Conservation (phyloP, 2,329 filamentous ascomycete genomes). For the Penicillium verrucosum region DNA sequence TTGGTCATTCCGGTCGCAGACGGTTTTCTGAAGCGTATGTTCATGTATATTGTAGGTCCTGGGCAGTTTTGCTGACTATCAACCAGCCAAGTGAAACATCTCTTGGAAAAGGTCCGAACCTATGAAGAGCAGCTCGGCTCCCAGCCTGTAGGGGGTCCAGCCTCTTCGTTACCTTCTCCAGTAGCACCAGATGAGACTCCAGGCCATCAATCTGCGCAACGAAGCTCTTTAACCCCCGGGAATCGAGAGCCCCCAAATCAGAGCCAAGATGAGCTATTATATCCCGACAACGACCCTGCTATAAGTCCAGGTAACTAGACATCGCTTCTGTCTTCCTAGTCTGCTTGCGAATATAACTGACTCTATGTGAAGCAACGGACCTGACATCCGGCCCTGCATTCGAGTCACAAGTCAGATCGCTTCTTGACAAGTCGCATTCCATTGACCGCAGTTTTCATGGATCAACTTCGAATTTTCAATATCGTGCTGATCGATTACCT, state of each 20-base stretch:
- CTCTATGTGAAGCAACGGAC: slow-evolving; percentile 17
- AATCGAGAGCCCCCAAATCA: not conserved
- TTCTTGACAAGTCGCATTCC: slow-evolving; percentile 12
- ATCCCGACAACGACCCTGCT: slow-evolving; percentile 1
- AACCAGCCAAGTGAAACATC: slow-evolving; percentile 9
- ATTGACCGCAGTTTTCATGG: not conserved
- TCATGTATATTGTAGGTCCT: not conserved
- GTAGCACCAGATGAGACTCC: not conserved
- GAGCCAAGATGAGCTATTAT: not conserved
- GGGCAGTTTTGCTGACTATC: not conserved
- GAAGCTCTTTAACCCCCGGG: not conserved
- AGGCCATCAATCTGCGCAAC: not conserved
- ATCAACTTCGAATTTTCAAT: not conserved
- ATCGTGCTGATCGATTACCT: not conserved
- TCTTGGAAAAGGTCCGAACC: slow-evolving; percentile 14
- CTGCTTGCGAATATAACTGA: not conserved
- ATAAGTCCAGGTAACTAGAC: slow-evolving; percentile 14
- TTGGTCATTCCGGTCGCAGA: slow-evolving; percentile 14
- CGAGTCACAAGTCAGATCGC: slow-evolving; percentile 19
- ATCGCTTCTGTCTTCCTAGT: not conserved
- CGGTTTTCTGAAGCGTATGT: slow-evolving; percentile 19
- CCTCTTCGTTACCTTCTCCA: not conserved
- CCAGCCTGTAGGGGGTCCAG: not conserved
- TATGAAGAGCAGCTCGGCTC: slow-evolving; percentile 14
- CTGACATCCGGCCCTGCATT: slow-evolving; percentile 20